Conservation (phyloP, 139 green algal genomes). For the Closterium sp. region DNA sequence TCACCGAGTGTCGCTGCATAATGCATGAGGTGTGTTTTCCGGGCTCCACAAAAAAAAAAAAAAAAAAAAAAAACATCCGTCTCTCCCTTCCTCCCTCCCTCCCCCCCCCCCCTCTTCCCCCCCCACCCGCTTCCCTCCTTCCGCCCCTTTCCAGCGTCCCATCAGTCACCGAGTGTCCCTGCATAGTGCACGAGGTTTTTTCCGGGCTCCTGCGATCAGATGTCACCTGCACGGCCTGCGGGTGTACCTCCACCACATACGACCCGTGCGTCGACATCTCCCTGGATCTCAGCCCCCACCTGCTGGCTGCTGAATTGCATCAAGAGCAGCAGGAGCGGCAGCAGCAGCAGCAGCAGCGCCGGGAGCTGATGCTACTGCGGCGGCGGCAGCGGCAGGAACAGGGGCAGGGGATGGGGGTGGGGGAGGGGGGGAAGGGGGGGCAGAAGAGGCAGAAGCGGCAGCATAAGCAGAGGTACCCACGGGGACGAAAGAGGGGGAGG, state of each 20-base stretch:
- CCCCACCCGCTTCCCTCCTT: neutral
- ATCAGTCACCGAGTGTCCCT: slow-evolving; percentile 34
- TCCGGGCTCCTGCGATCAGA: slow-evolving; percentile 77
- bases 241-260: slow-evolving; percentile 72
- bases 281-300: slow-evolving; percentile 65
- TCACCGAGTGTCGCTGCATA: too few species aligned
- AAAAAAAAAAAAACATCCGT: too few species aligned
- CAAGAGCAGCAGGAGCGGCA: slow-evolving; percentile 5
- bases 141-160: neutral
- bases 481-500: neutral
- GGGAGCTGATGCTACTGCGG: neutral
- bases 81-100: too few species aligned
- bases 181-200: slow-evolving; percentile 65
- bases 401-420: neutral
- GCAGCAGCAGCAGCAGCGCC: slow-evolving; percentile 11
- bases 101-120: neutral
- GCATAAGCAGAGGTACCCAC: neutral
- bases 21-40: too few species aligned
- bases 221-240: slow-evolving; percentile 76
- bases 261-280: slow-evolving; percentile 84
- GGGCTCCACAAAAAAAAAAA: too few species aligned
- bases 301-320: neutral
- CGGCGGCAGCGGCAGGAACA: neutral
- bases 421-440: slow-evolving; percentile 7
- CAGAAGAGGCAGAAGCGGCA: slow-evolving; percentile 12